Conservation (phyloP, 2,329 filamentous ascomycete species). For the Colletotrichum ledebouriae region DNA sequence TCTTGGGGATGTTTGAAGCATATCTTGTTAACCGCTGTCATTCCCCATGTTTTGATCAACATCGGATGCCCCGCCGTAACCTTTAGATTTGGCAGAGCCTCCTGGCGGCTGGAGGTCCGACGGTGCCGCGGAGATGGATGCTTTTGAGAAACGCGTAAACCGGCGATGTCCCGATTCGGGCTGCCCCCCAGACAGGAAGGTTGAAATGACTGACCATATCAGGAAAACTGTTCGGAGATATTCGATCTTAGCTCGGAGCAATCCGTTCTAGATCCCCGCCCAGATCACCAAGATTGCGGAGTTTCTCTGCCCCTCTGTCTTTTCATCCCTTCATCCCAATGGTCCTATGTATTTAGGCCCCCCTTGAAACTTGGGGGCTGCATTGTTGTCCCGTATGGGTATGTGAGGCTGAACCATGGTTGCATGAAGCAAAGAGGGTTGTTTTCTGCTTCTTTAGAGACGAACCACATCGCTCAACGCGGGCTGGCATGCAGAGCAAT, state of each 20-base stretch:
- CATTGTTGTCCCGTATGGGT: neutral
- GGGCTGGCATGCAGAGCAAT: neutral
- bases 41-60: slow-evolving; percentile 21
- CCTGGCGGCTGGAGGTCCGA: slow-evolving; percentile 7
- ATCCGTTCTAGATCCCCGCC: neutral
- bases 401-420: neutral
- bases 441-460: neutral
- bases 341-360: too few relatives aligned
- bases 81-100: slow-evolving; percentile 1
- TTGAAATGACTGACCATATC: neutral
- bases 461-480: neutral
- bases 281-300: neutral
- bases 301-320: neutral
- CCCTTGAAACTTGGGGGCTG: neutral
- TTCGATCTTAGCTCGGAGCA: slow-evolving; percentile 3
- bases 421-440: too few relatives aligned
- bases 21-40: slow-evolving; percentile 16
- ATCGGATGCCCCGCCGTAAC: slow-evolving; percentile 15
- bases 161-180: neutral
- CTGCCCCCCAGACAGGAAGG: neutral
- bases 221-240: slow-evolving; percentile 16
- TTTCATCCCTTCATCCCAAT: neutral
- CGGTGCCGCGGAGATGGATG: neutral
- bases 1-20: slow-evolving; percentile 26
- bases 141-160: slow-evolving; percentile 1